Conservation (phyloP, 225 moss, liverwort and hornwort genomes). For the Bryoerythrophyllum caledonicum region DNA sequence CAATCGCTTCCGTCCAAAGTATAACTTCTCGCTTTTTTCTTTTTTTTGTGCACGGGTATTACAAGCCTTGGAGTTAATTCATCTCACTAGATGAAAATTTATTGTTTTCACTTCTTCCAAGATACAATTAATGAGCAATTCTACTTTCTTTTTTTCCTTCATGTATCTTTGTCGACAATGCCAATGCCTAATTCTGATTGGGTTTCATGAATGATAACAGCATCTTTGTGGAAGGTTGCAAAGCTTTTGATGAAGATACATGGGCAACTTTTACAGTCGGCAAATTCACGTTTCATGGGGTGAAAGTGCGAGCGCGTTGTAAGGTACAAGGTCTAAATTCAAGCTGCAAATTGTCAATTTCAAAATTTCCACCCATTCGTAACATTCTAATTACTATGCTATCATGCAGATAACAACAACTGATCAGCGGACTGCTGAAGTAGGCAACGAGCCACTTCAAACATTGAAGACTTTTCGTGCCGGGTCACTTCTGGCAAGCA, state of each 20-base stretch:
- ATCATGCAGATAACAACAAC: slow-evolving; percentile 22
- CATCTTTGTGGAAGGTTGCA: slow-evolving; percentile 57
- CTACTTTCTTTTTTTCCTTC: no score
- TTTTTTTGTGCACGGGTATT: no score
- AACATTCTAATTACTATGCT: background rate
- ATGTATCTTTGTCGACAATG: background rate
- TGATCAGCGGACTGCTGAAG: slow-evolving; percentile 6
- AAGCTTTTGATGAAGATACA: slow-evolving; percentile 57
- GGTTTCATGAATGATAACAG: slow-evolving; percentile 16
- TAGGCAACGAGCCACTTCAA: slow-evolving; percentile 15
- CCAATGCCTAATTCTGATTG: background rate
- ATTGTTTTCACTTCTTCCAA: background rate
- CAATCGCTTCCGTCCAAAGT: slow-evolving; percentile 69
- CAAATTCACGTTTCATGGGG: slow-evolving; percentile 44
- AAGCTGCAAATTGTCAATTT: background rate
- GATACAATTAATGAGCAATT: background rate
- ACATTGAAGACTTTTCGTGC: slow-evolving; percentile 10
- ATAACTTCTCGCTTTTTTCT: background rate
- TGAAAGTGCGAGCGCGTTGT: slow-evolving; percentile 59
- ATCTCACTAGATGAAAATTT: no score
- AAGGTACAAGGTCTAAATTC: slow-evolving; percentile 39
- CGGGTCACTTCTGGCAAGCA: slow-evolving; percentile 10
- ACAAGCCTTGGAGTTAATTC: background rate
- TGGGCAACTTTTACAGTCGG: slow-evolving; percentile 63
- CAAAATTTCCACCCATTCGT: no score